A percentile compares a stretch with the other conserved stretches of the same genome.
Evolutionary conservation across 2,329 filamentous ascomycete genomes (phyloP).

Genomic region (Colletotrichum kahawae): DNA sequence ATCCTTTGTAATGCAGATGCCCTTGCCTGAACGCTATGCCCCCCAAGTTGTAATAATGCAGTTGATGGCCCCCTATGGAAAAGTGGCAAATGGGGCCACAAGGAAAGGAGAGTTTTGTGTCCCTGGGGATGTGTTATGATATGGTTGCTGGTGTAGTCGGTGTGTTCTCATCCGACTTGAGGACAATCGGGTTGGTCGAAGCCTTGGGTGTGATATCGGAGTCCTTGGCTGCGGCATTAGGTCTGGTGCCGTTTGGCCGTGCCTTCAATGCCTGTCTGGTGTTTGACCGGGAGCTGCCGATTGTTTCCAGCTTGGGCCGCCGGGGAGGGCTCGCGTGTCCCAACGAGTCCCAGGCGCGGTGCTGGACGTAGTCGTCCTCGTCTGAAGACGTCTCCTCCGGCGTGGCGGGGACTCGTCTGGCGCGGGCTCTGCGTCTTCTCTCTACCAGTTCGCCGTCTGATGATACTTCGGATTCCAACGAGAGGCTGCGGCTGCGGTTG

Average conservation of each 20-base stretch:
- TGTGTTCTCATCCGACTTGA: constrained; percentile 8
- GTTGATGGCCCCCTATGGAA: neutral
- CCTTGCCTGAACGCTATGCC: constrained; percentile 18
- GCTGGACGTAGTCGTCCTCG: constrained; percentile 26
- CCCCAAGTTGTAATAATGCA: constrained; percentile 7
- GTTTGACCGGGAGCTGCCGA: constrained; percentile 44
- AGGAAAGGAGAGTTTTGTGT: neutral
- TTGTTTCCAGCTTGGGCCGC: constrained; percentile 52
- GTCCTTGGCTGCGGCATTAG: neutral
- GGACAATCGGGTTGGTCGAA: constrained; percentile 9
- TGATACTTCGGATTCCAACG: constrained; percentile 38
- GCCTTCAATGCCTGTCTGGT: constrained; percentile 32
- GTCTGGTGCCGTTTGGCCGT: constrained; percentile 18
- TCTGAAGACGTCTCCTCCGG: constrained; percentile 34
- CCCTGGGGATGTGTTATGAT: neutral
- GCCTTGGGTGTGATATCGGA: constrained; percentile 18
- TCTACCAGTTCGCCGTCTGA: constrained; percentile 23
- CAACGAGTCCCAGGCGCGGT: constrained; percentile 24
- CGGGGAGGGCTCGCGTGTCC: constrained; percentile 38
- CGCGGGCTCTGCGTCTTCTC: constrained; percentile 7
- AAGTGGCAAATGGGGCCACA: neutral
- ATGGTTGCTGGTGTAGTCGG: neutral
- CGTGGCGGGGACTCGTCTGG: constrained; percentile 23
- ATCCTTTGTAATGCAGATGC: constrained; percentile 11
- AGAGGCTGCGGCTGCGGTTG: constrained; percentile 40